Evolutionary conservation across 805 yeast genomes (phyloP).

Genomic region (Candida andamanensis): DNA sequence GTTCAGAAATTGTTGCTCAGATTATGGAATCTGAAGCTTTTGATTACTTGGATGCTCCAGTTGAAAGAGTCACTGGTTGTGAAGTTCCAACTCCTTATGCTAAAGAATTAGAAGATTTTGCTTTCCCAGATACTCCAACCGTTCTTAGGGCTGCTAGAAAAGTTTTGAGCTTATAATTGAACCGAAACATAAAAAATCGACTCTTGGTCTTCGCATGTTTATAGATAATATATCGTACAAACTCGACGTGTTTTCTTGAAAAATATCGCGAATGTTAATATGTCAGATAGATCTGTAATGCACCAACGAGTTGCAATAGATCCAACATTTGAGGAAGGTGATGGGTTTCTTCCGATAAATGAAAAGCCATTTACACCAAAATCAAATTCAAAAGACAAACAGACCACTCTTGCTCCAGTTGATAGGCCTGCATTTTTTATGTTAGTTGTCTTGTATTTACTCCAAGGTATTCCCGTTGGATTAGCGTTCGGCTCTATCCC

Average conservation of each 20-base stretch:
- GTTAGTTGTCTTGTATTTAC: conserved; percentile 66
- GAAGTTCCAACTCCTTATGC: conserved; percentile 99
- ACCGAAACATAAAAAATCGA: not conserved
- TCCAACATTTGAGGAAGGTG: conserved; percentile 22
- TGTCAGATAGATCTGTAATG: conserved; percentile 10
- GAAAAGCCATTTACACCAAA: conserved; percentile 9
- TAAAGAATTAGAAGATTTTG: conserved; percentile 91
- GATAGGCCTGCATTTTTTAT: conserved; percentile 76
- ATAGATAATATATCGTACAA: conserved; percentile 1
- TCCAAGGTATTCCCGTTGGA: conserved; percentile 97
- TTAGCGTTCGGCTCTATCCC: conserved; percentile 93
- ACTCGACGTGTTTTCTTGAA: not conserved
- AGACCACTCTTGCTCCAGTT: conserved; percentile 7
- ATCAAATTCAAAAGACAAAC: conserved; percentile 1
- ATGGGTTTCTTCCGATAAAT: conserved; percentile 29
- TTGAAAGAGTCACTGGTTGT: conserved; percentile 98
- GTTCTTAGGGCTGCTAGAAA: conserved; percentile 83
- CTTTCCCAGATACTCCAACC: conserved; percentile 95
- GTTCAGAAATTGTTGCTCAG: conserved; percentile 96
- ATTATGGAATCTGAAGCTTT: conserved; percentile 98
- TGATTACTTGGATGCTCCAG: conserved; percentile 97
- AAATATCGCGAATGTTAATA: not conserved
- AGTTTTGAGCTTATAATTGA: conserved; percentile 58
- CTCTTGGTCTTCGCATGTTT: not conserved
- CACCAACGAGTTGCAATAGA: conserved; percentile 18